Evolutionary conservation across 768 basidiomycete species (phyloP), one percentile per base, ranked within the genome.

Genomic region (Paxillus ammoniavirescens): DNA sequence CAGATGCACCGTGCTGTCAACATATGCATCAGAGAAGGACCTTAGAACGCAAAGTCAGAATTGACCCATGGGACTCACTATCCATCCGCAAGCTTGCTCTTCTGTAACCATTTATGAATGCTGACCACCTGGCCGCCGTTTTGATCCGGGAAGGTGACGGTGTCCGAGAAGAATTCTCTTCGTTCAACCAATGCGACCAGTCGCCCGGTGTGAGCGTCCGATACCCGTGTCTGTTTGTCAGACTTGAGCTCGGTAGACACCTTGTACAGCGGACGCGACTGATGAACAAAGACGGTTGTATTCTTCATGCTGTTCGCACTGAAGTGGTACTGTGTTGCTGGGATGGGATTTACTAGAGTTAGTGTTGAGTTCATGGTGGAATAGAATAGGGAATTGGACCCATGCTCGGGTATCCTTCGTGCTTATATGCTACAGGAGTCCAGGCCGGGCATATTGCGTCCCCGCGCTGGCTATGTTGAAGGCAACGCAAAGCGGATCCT

Each of bases 101-200:
- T 55, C 30, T 47, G 47, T 30, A 55, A 35, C 61, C 61, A 62
- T 31, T 55, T 62, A 37, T 46, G 53, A 23, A 61, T 14, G 41
- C 42, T 45, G 37, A 58, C 38, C 4, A 56, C 41, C 23, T 52
- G 45, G 4, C 53, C 46, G 6, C 41, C 18, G 7, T 48, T 38
- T 40, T 36, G 38, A 30, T 50, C 44, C 12, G 49, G 21, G 37
- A 62, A 58, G 2, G 53, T 55, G n/a, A 61, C 38, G 10, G 47
- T 62, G 35, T 59, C 61, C 9, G 61, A 50, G 26, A 61, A 42
- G 50, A 59, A 35, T 13, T 59, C 37, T 4, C 37, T 52, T 31
- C 51, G 50, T 0, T 43, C 46, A 15, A 54, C 28, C 5, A 43
- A 43, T 14, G 61, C 57, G 35, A 62, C 30, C 14, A 42, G 28